phyloP scores from a whole-genome alignment of 163 green algal species.

The Chloroidium sp. region DNA sequence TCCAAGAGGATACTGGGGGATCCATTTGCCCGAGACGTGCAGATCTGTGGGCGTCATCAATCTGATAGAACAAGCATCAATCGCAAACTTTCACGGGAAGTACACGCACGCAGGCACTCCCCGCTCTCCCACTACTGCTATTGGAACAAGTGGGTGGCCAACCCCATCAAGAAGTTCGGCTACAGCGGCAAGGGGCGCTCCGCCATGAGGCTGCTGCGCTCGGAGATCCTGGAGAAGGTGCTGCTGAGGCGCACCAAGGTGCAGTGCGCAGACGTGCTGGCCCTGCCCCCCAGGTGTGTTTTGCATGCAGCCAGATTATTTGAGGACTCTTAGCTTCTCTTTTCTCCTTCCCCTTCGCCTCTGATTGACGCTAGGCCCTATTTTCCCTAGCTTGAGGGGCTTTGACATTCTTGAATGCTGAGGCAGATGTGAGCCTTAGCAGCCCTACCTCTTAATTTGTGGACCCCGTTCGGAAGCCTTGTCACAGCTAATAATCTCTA shows the following conservation, averaged over 20 bases:
- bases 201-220: slow-evolving; percentile 75
- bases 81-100: no score
- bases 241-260: slow-evolving; percentile 87
- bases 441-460: no score
- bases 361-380: no score
- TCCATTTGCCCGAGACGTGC: no score
- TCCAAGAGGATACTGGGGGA: no score
- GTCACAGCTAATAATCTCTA: no score
- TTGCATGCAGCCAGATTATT: background rate
- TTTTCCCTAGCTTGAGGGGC: no score
- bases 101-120: slow-evolving; percentile 36
- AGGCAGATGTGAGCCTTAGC: no score
- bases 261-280: slow-evolving; percentile 85
- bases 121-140: slow-evolving; percentile 80
- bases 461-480: no score
- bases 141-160: slow-evolving; percentile 84
- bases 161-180: slow-evolving; percentile 85
- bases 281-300: slow-evolving; percentile 68
- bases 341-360: no score
- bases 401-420: no score
- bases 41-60: no score
- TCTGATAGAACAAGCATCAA: background rate
- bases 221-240: slow-evolving; percentile 64
- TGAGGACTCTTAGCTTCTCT: background rate
- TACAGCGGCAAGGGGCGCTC: slow-evolving; percentile 60